Evolutionary conservation across 805 yeast genomes (phyloP), one percentile per base, ranked within the genome.

Genomic region (Helenozyma baotianmanensis): DNA sequence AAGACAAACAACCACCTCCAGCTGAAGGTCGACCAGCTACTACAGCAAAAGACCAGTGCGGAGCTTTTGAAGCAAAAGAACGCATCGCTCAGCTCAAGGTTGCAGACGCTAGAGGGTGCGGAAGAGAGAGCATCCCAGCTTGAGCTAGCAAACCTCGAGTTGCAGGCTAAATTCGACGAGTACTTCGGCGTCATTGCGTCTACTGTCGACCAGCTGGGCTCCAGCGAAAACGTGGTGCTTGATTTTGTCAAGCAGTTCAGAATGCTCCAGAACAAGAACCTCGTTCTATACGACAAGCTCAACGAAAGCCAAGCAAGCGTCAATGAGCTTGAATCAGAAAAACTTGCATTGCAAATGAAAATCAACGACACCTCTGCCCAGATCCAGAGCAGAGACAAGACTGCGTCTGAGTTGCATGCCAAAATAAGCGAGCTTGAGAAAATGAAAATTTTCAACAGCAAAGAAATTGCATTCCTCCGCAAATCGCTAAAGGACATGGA

Each of bases 61-160:
- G 82, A 76, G 44, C 48, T 80, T 8, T 55, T 80, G 21, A 74
- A 70, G 42, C 80, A 75, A 40, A 82, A 80, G 39, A 78, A 74
- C 34, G 40, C 50, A 0, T 45, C 69, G 0, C 51, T 80, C 21
- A 49, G 54, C 14, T 54, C 60, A 13, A 69, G 68, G 38, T 27
- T 78, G 13, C 36, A 46, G 3, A 42, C 48, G 8, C 49, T 72
- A 27, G 73, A 71, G 18, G 53, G 50, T 1, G 44, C 73, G 3
- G 72, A 76, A 38, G 66, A 64, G 25, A 64, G 67, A 27, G 61
- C 62, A 12, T 68, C 72, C 23, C 68, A 69, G 4, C 48, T 76
- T 16, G 76, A 76, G 42, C 49, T 77, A 18, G 74, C 76, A 46
- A 62, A 74, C 30, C 51, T 74, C 6, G 62, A 65, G 17, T 51